Evolutionary conservation across 768 basidiomycete genomes (phyloP).

Genomic region (Chalciporus sphaerocephalus): DNA sequence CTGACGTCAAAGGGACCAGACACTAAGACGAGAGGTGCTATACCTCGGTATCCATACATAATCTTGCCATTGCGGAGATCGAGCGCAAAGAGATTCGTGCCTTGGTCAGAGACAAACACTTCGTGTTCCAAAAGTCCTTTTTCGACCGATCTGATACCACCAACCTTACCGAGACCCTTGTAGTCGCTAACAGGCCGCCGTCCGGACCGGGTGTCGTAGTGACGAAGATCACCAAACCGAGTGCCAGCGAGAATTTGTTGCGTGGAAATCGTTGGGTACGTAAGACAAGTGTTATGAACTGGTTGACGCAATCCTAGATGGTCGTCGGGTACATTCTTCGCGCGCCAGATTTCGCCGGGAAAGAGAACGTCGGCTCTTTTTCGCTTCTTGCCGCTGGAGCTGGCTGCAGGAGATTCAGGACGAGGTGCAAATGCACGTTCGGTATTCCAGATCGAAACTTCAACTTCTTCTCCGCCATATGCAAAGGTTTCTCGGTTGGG

Average conservation of each 20-base stretch:
- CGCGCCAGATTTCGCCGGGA: conserved; percentile 77
- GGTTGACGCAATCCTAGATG: conserved; percentile 71
- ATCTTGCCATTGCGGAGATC: conserved; percentile 67
- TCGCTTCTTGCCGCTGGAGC: conserved; percentile 39
- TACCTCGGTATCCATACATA: conserved; percentile 66
- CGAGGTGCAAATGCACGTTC: conserved; percentile 47
- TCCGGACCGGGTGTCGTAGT: conserved; percentile 72
- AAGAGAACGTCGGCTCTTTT: conserved; percentile 58
- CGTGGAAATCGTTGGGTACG: conserved; percentile 41
- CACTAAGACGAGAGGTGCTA: not conserved
- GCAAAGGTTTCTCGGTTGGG: conserved; percentile 53
- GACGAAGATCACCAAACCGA: conserved; percentile 64
- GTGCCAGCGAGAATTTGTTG: conserved; percentile 69
- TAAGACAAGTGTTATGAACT: conserved; percentile 66
- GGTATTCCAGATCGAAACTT: conserved; percentile 75
- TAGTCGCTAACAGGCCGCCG: conserved; percentile 68
- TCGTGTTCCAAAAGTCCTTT: conserved; percentile 62
- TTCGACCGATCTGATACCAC: conserved; percentile 57
- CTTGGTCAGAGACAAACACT: conserved; percentile 63
- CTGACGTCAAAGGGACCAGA: not conserved
- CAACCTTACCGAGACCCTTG: conserved; percentile 52
- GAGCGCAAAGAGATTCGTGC: conserved; percentile 57
- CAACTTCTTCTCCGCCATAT: conserved; percentile 85
- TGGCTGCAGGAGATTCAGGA: conserved; percentile 14
- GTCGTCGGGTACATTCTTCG: conserved; percentile 83